phyloP scores from a whole-genome alignment of 192 early-diverging fungal species.

The Coemansia sp. region DNA sequence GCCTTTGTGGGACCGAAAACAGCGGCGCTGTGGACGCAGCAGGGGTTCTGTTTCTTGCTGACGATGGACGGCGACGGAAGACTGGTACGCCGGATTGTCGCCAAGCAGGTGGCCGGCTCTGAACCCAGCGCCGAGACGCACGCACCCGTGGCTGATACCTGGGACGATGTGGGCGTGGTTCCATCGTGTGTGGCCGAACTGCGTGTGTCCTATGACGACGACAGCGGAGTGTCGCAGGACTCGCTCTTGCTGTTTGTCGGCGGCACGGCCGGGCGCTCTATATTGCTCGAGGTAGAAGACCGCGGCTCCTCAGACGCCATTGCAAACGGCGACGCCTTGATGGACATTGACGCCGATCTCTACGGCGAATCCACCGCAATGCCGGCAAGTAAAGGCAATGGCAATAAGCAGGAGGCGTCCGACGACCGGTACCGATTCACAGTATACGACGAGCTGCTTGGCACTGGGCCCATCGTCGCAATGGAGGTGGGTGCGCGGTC shows the following conservation, averaged over 20 bases:
- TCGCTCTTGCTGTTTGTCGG: conserved; percentile 43
- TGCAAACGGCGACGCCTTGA: neutral
- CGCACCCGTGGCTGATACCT: conserved; percentile 23
- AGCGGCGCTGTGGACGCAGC: conserved; percentile 70
- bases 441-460: conserved; percentile 79
- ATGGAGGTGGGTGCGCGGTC: conserved; percentile 73
- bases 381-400: conserved; percentile 40
- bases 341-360: conserved; percentile 39
- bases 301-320: neutral
- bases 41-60: conserved; percentile 75
- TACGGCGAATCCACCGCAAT: conserved; percentile 23
- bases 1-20: conserved; percentile 73
- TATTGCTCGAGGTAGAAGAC: conserved; percentile 39
- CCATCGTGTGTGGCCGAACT: conserved; percentile 41
- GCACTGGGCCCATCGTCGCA: conserved; percentile 78
- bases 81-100: conserved; percentile 76
- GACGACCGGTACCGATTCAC: conserved; percentile 61
- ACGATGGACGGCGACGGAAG: conserved; percentile 74
- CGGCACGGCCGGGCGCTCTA: conserved; percentile 39
- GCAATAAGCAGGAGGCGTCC: conserved; percentile 11
- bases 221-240: conserved; percentile 15
- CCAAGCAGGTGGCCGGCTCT: conserved; percentile 46
- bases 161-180: conserved; percentile 38
- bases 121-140: conserved; percentile 13
- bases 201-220: conserved; percentile 22